Evolutionary conservation across 305 asterid genomes (phyloP).

Genomic region (Fraxinus nigra): DNA sequence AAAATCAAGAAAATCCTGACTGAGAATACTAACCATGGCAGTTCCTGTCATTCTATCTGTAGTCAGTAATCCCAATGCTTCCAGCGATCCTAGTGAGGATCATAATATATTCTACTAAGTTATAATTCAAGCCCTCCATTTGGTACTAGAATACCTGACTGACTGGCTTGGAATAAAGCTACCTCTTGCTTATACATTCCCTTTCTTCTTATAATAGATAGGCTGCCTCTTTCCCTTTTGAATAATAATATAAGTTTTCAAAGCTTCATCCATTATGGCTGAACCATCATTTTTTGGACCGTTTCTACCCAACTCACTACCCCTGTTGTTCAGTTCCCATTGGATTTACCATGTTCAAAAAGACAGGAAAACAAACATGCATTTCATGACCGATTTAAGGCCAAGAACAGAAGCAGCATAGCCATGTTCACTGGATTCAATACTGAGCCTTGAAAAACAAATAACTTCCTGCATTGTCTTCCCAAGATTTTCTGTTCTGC

Average conservation of each 20-base stretch:
- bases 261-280: background rate
- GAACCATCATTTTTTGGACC: background rate
- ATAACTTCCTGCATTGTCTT: background rate
- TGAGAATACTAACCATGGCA: background rate
- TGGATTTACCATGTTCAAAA: background rate
- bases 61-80: background rate
- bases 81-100: background rate
- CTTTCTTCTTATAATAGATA: background rate
- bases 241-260: background rate
- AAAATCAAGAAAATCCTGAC: background rate
- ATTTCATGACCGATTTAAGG: background rate
- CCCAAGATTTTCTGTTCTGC: background rate
- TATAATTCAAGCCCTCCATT: background rate
- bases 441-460: background rate
- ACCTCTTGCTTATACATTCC: background rate
- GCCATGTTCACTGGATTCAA: background rate
- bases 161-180: background rate
- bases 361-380: background rate
- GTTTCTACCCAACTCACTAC: background rate
- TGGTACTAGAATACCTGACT: background rate
- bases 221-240: background rate
- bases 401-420: background rate
- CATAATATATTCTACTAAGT: background rate
- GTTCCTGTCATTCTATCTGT: background rate
- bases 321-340: background rate